These are phyloP conservation scores for Amanita exitialis DNA, from an alignment of 768 basidiomycete genomes.

Conservation along the genomic window DNA sequence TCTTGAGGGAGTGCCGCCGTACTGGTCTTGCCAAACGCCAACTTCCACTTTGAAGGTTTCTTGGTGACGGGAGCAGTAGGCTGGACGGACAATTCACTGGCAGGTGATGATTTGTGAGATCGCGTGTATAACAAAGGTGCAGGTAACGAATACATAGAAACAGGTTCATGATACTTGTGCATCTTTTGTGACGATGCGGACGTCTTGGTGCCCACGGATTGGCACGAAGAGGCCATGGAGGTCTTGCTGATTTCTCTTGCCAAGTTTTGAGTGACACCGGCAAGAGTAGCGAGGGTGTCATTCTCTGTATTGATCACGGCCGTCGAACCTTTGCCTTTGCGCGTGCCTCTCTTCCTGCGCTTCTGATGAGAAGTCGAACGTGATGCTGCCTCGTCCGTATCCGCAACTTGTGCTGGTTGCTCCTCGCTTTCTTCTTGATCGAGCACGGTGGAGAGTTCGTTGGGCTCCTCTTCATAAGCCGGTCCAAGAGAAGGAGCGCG, in stretches of 20 bases:
- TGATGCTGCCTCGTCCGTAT: conserved; percentile 22
- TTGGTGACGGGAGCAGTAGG: conserved; percentile 38
- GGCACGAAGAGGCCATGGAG: conserved; percentile 33
- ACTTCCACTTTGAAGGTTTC: conserved; percentile 84
- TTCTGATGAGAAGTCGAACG: conserved; percentile 67
- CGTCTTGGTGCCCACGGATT: conserved; percentile 21
- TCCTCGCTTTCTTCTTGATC: conserved; percentile 35
- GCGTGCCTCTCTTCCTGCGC: conserved; percentile 74
- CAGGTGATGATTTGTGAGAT: conserved; percentile 12
- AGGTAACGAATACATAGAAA: conserved; percentile 35
- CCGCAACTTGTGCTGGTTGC: conserved; percentile 20
- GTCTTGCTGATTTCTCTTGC: conserved; percentile 77
- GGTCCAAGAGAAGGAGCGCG: conserved; percentile 56
- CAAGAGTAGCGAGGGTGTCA: conserved; percentile 58
- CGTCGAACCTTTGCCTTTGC: conserved; percentile 67
- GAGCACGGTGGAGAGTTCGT: conserved; percentile 43
- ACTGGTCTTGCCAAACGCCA: conserved; percentile 58
- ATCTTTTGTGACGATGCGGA: conserved; percentile 12
- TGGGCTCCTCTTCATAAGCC: conserved; percentile 31
- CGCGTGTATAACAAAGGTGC: conserved; percentile 19
- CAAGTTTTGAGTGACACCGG: conserved; percentile 70
- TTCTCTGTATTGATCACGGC: conserved; percentile 30
- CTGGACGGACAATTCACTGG: conserved; percentile 8
- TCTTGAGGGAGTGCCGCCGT: conserved; percentile 25
- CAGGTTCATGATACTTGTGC: conserved; percentile 30